Evolutionary conservation across 78 protist species (phyloP).

Genomic region (Cavenderia fasciculata): DNA sequence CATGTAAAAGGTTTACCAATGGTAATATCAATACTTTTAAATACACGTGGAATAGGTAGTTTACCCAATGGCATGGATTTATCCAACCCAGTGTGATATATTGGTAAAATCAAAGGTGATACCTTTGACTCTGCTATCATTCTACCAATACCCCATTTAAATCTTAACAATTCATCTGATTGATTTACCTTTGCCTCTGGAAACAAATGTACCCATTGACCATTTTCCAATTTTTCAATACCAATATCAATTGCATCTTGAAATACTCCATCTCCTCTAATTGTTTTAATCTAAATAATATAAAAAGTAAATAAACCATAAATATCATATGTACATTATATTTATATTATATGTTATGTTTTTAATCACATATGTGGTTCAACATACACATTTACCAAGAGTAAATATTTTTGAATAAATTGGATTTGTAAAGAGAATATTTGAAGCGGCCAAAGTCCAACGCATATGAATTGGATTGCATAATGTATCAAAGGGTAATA

Average conservation of each 20-base stretch:
- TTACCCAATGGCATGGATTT: slow-evolving; percentile 60
- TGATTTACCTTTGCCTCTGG: slow-evolving; percentile 73
- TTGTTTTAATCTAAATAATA: slow-evolving; percentile 26
- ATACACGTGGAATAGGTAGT: slow-evolving; percentile 15
- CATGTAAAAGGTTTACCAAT: slow-evolving; percentile 30
- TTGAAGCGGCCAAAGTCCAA: slow-evolving; percentile 74
- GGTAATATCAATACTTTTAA: background rate
- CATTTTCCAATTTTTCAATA: slow-evolving; percentile 47
- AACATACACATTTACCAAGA: slow-evolving; percentile 63
- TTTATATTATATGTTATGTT: background rate
- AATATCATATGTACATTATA: background rate
- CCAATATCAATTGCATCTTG: slow-evolving; percentile 45
- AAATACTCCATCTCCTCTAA: slow-evolving; percentile 76
- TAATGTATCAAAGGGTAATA: slow-evolving; percentile 2
- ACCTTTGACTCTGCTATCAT: slow-evolving; percentile 23
- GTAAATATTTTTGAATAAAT: slow-evolving; percentile 34
- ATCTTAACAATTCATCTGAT: slow-evolving; percentile 10
- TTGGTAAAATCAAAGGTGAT: slow-evolving; percentile 46
- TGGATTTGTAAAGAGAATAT: slow-evolving; percentile 52
- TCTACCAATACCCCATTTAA: slow-evolving; percentile 81
- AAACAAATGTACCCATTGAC: slow-evolving; percentile 75
- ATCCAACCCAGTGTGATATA: slow-evolving; percentile 54
- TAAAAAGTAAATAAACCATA: background rate
- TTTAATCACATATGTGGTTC: background rate
- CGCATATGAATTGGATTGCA: background rate